phyloP scores from a whole-genome alignment of 1,284 basidiomycete genomes.

The Ceratobasidium theobromae region DNA sequence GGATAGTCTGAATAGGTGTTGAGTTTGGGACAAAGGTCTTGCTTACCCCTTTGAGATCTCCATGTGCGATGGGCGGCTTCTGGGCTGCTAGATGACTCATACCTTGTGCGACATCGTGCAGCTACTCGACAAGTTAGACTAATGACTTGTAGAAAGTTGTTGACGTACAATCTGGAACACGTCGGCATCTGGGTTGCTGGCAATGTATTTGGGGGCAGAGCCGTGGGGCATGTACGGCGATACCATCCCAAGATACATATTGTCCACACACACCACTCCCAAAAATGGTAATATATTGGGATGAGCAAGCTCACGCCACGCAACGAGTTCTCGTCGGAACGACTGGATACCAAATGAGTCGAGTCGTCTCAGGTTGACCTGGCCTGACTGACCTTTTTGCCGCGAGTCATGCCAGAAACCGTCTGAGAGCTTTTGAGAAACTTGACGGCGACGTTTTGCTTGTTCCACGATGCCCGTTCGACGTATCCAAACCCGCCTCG shows the following conservation, averaged over 20 bases:
- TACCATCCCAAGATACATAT: conserved; percentile 28
- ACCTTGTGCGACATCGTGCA: conserved; percentile 19
- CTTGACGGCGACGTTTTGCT: conserved; percentile 27
- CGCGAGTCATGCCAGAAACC: conserved; percentile 14
- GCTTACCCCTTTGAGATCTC: conserved; percentile 22
- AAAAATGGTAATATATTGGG: conserved; percentile 23
- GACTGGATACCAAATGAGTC: too few species aligned
- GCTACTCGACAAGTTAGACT: neutral
- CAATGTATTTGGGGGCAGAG: conserved; percentile 15
- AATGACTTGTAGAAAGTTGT: neutral
- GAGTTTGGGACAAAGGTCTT: neutral
- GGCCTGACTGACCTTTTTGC: conserved; percentile 13
- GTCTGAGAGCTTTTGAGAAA: conserved; percentile 29
- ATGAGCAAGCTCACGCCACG: conserved; percentile 18
- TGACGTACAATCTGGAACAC: conserved; percentile 16
- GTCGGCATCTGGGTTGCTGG: conserved; percentile 10
- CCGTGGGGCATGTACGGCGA: conserved; percentile 27
- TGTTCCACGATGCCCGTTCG: conserved; percentile 27
- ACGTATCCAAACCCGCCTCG: conserved; percentile 28
- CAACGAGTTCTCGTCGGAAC: conserved; percentile 17
- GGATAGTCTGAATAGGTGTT: neutral
- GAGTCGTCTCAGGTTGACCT: too few species aligned
- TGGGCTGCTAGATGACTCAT: conserved; percentile 21
- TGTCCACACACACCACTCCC: conserved; percentile 26
- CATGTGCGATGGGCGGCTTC: conserved; percentile 21